A percentile compares a stretch with the other conserved stretches of the same genome.
Conservation (phyloP, 2,329 filamentous ascomycete genomes). For the Cryphonectria parasitica region DNA sequence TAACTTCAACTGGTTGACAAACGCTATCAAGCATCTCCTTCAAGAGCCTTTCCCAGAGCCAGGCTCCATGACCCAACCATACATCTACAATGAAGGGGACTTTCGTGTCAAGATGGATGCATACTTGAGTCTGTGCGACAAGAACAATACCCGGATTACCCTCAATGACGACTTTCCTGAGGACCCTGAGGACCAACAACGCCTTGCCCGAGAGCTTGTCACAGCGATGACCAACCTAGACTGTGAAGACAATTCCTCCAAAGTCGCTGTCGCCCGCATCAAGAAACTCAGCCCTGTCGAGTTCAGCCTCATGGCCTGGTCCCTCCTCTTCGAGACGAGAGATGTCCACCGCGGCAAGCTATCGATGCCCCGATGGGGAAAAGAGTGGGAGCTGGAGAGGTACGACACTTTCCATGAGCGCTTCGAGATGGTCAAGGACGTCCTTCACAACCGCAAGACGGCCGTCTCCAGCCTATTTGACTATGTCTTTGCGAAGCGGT, state of each 20-base stretch:
- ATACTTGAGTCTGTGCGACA: not conserved
- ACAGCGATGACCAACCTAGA: slow-evolving; percentile 14
- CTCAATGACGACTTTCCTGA: slow-evolving; percentile 1
- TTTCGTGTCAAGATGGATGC: slow-evolving; percentile 6
- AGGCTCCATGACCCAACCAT: not conserved
- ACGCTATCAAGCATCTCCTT: not conserved
- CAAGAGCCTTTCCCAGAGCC: not conserved
- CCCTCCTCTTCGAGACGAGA: slow-evolving; percentile 11
- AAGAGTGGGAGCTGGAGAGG: not conserved
- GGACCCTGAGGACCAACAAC: not conserved
- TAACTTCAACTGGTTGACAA: not conserved
- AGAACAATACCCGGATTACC: not conserved
- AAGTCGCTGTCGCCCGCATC: not conserved
- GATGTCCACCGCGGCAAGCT: slow-evolving; percentile 1
- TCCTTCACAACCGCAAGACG: not conserved
- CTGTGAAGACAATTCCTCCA: not conserved
- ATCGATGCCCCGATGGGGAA: slow-evolving; percentile 15
- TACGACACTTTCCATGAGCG: not conserved
- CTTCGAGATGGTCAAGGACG: not conserved
- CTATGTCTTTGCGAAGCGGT: slow-evolving; percentile 6
- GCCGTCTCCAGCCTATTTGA: slow-evolving; percentile 13
- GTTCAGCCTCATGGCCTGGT: slow-evolving; percentile 16
- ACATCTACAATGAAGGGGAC: slow-evolving; percentile 5
- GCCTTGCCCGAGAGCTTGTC: slow-evolving; percentile 1
- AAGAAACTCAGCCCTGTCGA: slow-evolving; percentile 11